A percentile compares a stretch with the other conserved stretches of the same genome.
phyloP scores from a whole-genome alignment of 78 protist species.

The Planoprotostelium fungivorum region DNA sequence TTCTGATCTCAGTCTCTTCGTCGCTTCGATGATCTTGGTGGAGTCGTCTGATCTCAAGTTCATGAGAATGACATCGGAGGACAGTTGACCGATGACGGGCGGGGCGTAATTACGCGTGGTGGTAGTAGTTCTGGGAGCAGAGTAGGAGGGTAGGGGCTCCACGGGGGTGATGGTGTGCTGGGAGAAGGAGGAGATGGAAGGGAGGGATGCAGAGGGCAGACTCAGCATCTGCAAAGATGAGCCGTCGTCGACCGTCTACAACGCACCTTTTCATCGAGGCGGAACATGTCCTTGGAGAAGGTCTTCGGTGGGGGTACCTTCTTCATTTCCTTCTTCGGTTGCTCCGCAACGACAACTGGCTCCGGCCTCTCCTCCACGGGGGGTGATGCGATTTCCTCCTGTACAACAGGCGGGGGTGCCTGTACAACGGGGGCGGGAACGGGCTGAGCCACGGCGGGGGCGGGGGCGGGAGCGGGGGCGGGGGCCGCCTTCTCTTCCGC shows the following conservation, averaged over 20 bases:
- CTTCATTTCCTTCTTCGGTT: too few relatives aligned
- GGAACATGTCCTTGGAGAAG: neutral
- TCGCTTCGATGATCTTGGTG: neutral
- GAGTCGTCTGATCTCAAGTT: neutral
- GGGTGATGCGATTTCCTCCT: too few relatives aligned
- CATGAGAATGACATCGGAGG: neutral
- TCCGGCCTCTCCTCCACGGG: too few relatives aligned
- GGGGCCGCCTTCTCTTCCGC: neutral
- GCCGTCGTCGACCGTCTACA: neutral
- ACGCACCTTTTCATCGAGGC: neutral
- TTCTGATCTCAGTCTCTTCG: neutral
- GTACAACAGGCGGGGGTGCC: neutral
- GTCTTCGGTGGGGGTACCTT: neutral
- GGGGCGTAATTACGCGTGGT: too few relatives aligned
- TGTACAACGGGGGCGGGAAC: neutral
- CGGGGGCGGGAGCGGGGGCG: constrained; percentile 1
- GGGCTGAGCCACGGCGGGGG: neutral
- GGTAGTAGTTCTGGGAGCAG: neutral
- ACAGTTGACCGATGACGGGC: neutral
- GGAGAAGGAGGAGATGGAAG: too few relatives aligned
- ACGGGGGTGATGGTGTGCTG: too few relatives aligned
- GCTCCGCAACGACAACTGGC: too few relatives aligned
- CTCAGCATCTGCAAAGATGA: neutral
- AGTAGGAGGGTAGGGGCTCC: neutral
- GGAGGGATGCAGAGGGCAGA: neutral